Evolutionary conservation across 2,329 filamentous ascomycete species (phyloP).

Genomic region (Monilinia aucupariae): DNA sequence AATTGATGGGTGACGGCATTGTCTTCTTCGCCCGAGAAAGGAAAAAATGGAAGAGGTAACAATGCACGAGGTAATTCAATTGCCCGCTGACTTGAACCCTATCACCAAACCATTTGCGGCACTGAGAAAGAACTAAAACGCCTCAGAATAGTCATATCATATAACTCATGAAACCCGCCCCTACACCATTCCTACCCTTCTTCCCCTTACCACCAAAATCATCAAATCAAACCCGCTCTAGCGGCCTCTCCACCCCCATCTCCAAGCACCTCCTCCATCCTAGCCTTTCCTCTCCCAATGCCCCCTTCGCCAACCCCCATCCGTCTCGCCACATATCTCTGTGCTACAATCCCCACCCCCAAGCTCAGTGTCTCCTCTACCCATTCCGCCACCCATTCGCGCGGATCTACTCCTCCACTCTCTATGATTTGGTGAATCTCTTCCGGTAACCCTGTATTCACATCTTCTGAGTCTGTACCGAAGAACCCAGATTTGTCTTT

Average conservation of each 20-base stretch:
- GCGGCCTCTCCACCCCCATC: constrained; percentile 56
- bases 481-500: constrained; percentile 32
- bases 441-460: constrained; percentile 57
- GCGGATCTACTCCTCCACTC: constrained; percentile 71
- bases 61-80: not conserved
- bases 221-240: constrained; percentile 45
- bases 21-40: not conserved
- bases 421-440: constrained; percentile 84
- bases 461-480: constrained; percentile 39
- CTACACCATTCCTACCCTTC: not conserved
- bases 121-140: not conserved
- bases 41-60: not conserved
- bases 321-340: constrained; percentile 86
- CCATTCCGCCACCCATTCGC: constrained; percentile 98
- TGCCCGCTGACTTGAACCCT: not conserved
- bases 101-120: not conserved
- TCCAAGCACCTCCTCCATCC: constrained; percentile 50
- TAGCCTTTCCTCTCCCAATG: constrained; percentile 56
- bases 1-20: not conserved
- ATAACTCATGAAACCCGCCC: not conserved
- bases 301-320: constrained; percentile 92
- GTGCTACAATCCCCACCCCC: constrained; percentile 78
- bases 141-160: not conserved
- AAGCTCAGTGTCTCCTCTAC: constrained; percentile 80
- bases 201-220: not conserved